A percentile compares a stretch with the other conserved stretches of the same genome.
Evolutionary conservation across 768 basidiomycete species (phyloP).

Genomic region (Tylopilus subfusipes): DNA sequence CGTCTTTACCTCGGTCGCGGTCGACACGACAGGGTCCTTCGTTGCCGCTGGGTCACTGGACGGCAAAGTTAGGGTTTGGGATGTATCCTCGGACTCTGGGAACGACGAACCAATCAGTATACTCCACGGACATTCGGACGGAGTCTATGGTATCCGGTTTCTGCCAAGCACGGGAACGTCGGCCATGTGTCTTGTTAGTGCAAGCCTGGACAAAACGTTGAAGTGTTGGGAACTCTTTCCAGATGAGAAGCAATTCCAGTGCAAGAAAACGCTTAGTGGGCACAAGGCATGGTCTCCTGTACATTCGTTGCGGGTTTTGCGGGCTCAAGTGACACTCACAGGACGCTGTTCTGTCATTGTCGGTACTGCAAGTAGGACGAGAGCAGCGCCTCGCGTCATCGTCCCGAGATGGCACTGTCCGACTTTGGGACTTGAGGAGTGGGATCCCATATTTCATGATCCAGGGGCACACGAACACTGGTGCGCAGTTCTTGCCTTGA

Average conservation of each 20-base stretch:
- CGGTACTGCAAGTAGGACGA: slow-evolving; percentile 32
- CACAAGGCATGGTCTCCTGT: slow-evolving; percentile 21
- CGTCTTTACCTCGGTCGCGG: slow-evolving; percentile 30
- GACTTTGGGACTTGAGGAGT: slow-evolving; percentile 35
- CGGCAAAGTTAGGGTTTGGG: slow-evolving; percentile 51
- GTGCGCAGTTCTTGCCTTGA: slow-evolving; percentile 24
- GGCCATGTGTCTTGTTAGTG: slow-evolving; percentile 29
- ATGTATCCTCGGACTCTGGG: slow-evolving; percentile 38
- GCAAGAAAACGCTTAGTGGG: slow-evolving; percentile 31
- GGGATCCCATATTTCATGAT: slow-evolving; percentile 35
- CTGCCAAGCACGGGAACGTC: slow-evolving; percentile 23
- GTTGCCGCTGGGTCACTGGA: slow-evolving; percentile 54
- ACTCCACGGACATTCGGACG: slow-evolving; percentile 29
- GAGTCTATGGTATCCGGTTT: slow-evolving; percentile 33
- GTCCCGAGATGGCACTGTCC: slow-evolving; percentile 35
- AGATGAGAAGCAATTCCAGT: slow-evolving; percentile 24
- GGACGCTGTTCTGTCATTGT: slow-evolving; percentile 32
- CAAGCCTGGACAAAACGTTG: slow-evolving; percentile 28
- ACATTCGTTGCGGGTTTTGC: not conserved
- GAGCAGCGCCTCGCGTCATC: slow-evolving; percentile 35
- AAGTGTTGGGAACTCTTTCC: slow-evolving; percentile 46
- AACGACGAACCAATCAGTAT: slow-evolving; percentile 16
- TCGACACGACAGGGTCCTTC: slow-evolving; percentile 35
- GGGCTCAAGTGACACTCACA: slow-evolving; percentile 9
- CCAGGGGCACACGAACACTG: slow-evolving; percentile 34